Percentiles rank a stretch among this genome's conserved stretches.
phyloP scores from a whole-genome alignment of 176 grass and related monocot genomes.

The Aechmea fasciata region DNA sequence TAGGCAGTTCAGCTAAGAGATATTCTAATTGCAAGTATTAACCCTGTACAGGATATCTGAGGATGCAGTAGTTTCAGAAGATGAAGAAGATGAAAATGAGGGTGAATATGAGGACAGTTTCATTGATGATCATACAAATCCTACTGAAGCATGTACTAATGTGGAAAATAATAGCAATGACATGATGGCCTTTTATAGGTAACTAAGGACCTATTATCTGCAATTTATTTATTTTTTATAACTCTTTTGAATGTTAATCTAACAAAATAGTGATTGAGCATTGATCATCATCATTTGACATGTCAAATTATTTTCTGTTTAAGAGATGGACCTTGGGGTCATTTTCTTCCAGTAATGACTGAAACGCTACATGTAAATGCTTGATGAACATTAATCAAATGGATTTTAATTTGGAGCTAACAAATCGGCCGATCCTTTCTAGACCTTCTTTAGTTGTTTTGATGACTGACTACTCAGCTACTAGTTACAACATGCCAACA shows the following conservation, averaged over 20 bases:
- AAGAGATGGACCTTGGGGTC: not conserved
- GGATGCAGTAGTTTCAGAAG: slow-evolving; percentile 66
- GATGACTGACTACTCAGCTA: too few relatives aligned
- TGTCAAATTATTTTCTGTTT: not conserved
- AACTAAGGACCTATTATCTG: not conserved
- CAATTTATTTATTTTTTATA: not conserved
- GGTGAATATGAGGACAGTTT: slow-evolving; percentile 82
- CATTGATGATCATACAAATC: slow-evolving; percentile 63
- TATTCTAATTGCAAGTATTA: slow-evolving; percentile 8
- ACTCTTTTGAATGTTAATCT: not conserved
- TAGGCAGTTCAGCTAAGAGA: not conserved
- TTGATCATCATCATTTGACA: not conserved
- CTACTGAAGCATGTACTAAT: slow-evolving; percentile 32
- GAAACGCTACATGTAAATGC: too few relatives aligned
- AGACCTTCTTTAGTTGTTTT: too few relatives aligned
- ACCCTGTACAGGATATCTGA: slow-evolving; percentile 51
- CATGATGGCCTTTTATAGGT: slow-evolving; percentile 78
- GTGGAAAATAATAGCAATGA: slow-evolving; percentile 34
- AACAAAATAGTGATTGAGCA: not conserved
- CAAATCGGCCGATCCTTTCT: too few relatives aligned
- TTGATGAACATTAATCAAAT: too few relatives aligned
- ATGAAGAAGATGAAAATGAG: slow-evolving; percentile 49
- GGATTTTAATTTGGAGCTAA: too few relatives aligned
- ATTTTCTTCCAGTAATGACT: slow-evolving; percentile 10
- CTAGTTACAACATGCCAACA: too few relatives aligned